Conservation (phyloP, 106 monocot genomes). For the Acorus calamus region DNA sequence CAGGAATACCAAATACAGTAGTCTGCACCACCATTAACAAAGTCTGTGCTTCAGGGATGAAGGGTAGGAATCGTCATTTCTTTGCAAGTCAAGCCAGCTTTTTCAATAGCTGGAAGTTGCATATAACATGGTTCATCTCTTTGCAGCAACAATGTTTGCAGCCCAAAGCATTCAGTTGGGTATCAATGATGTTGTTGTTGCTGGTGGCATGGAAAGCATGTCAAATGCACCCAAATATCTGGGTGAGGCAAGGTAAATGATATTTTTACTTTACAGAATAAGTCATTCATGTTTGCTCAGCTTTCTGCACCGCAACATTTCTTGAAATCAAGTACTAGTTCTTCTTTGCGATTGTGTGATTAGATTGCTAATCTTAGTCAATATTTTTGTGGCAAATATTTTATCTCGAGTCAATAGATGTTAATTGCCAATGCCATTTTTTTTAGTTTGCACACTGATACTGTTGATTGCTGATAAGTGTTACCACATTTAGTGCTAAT, state of each 20-base stretch:
- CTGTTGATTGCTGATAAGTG: no score
- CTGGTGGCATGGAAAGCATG: slow-evolving; percentile 99
- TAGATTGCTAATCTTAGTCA: no score
- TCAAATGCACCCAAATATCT: slow-evolving; percentile 99
- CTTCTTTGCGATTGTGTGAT: no score
- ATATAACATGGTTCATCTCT: slow-evolving; percentile 5
- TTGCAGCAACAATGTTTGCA: slow-evolving; percentile 78
- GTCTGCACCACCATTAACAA: slow-evolving; percentile 88
- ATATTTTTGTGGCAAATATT: no score
- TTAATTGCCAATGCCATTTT: no score
- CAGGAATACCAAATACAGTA: slow-evolving; percentile 86
- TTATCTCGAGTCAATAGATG: no score
- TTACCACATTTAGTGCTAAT: no score
- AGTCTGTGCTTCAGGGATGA: slow-evolving; percentile 99
- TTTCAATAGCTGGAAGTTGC: neutral
- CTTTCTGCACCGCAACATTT: no score
- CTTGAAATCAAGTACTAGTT: no score
- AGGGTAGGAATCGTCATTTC: slow-evolving; percentile 32
- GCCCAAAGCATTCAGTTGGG: slow-evolving; percentile 94
- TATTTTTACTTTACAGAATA: neutral
- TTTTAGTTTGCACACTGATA: no score
- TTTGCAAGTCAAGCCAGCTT: neutral
- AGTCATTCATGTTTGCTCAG: neutral
- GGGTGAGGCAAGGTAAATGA: slow-evolving; percentile 68
- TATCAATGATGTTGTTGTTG: slow-evolving; percentile 87